phyloP scores from a whole-genome alignment of 2,329 filamentous ascomycete genomes.

The Botrytis cinerea region DNA sequence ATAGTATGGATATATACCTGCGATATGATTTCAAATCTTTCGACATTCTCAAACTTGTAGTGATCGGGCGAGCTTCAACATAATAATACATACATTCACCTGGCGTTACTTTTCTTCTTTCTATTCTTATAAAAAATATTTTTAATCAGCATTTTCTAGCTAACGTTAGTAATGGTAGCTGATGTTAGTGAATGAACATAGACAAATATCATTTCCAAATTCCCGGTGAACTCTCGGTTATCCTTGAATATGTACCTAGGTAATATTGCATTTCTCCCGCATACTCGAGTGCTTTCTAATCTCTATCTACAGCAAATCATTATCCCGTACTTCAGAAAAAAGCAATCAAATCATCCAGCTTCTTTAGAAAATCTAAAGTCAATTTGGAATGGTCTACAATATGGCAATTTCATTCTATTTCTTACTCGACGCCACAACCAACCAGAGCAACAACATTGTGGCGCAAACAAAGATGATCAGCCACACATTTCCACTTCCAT shows the following conservation, averaged over 20 bases:
- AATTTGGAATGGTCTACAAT: background rate
- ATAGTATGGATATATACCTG: background rate
- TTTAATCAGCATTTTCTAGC: background rate
- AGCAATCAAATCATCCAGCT: too few species aligned
- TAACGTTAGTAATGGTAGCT: background rate
- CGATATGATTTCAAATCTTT: background rate
- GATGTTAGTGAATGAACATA: background rate
- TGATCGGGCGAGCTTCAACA: background rate
- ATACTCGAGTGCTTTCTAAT: background rate
- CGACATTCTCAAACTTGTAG: background rate
- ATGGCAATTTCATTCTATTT: background rate
- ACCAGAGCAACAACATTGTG: background rate
- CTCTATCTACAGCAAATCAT: background rate
- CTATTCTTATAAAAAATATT: background rate
- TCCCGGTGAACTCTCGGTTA: background rate
- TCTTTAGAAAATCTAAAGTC: background rate
- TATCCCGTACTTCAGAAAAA: accelerated
- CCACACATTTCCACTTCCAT: background rate
- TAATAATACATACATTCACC: background rate
- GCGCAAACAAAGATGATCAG: background rate
- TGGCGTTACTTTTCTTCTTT: background rate
- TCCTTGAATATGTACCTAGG: background rate
- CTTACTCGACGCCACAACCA: background rate
- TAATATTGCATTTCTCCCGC: background rate
- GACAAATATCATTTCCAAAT: background rate